A percentile compares a stretch with the other conserved stretches of the same genome.
Conservation (phyloP, 1,284 basidiomycete species). For the Wallemia ichthyophaga region DNA sequence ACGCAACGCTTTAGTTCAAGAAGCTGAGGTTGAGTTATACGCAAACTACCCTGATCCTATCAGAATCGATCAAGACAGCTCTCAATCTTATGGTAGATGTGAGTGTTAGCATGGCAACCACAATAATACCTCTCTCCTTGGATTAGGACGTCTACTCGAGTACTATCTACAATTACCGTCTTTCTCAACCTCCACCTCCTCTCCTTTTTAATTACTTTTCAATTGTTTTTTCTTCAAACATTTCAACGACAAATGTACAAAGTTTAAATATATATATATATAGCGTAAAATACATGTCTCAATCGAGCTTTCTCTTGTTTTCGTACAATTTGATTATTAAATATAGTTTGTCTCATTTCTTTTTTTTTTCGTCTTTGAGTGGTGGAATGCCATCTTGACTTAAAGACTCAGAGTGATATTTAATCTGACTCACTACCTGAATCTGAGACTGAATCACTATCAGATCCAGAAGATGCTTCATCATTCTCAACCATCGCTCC, state of each 20-base stretch:
- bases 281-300: conserved; percentile 3
- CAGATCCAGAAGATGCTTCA: conserved; percentile 4
- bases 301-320: conserved; percentile 6
- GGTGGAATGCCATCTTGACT: no score
- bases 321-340: neutral
- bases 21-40: conserved; percentile 86
- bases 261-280: conserved; percentile 4
- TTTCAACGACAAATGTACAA: neutral
- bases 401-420: neutral
- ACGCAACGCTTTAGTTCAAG: conserved; percentile 90
- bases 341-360: neutral
- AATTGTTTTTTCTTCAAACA: neutral
- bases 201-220: neutral
- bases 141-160: no score
- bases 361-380: neutral
- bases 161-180: neutral
- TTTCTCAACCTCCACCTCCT: neutral
- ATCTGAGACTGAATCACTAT: conserved; percentile 4
- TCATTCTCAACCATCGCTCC: neutral
- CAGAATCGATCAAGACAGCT: conserved; percentile 72
- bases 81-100: conserved; percentile 42
- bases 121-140: no score
- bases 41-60: conserved; percentile 98
- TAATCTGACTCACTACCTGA: conserved; percentile 3
- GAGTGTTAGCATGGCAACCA: neutral